These are phyloP conservation scores for Wallemia ichthyophaga DNA, from an alignment of 1,284 basidiomycete genomes.

Conservation along the genomic window DNA sequence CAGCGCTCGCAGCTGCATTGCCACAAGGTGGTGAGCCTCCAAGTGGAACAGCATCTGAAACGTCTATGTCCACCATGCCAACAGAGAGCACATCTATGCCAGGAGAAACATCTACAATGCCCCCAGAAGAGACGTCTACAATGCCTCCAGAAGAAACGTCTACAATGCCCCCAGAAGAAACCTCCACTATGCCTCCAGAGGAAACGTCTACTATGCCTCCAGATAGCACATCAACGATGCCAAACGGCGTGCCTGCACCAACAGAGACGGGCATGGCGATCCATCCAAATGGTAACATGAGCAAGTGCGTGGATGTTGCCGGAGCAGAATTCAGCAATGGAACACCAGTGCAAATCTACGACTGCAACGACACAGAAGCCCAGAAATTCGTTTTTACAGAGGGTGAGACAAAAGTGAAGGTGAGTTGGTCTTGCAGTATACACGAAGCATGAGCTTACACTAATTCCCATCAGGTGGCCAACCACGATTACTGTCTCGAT, in stretches of 20 bases:
- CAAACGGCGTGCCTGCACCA: not conserved
- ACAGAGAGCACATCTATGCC: no score
- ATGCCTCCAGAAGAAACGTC: no score
- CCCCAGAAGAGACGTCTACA: no score
- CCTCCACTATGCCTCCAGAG: no score
- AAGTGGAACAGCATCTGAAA: not conserved
- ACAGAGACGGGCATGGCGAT: not conserved
- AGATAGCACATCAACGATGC: not conserved
- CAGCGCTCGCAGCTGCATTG: not conserved
- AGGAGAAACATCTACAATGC: no score
- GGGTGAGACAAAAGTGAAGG: not conserved
- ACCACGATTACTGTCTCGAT: slow-evolving; percentile 10
- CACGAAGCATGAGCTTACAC: no score
- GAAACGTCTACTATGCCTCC: no score
- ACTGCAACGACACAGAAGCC: slow-evolving; percentile 7
- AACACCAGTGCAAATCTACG: slow-evolving; percentile 7
- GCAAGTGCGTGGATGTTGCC: slow-evolving; percentile 6
- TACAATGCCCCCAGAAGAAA: no score
- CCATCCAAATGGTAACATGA: not conserved
- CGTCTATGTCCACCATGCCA: no score
- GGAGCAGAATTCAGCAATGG: slow-evolving; percentile 7
- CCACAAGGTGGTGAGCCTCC: not conserved
- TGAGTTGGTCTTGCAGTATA: no score
- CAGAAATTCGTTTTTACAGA: slow-evolving; percentile 4
- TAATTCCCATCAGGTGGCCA: slow-evolving; percentile 4